A percentile compares a stretch with the other conserved stretches of the same genome.
Conservation (phyloP, 2,329 filamentous ascomycete genomes). For the Penicillium sp. region DNA sequence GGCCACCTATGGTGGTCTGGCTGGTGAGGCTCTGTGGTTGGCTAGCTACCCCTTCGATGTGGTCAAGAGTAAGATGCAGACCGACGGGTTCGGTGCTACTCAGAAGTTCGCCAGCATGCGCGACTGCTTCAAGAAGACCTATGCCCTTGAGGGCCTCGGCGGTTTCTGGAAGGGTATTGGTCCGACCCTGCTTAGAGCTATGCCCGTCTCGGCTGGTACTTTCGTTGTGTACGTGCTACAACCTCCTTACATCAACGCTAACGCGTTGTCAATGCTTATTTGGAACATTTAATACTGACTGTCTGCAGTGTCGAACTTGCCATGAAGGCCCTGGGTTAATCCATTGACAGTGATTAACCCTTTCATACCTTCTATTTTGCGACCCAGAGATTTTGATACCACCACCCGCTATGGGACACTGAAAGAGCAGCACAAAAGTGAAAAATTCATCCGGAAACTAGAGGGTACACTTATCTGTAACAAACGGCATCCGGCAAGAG, state of each 20-base stretch:
- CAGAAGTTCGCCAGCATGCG: constrained; percentile 80
- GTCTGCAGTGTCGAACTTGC: constrained; percentile 47
- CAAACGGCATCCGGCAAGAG: constrained; percentile 1
- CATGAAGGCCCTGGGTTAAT: constrained; percentile 50
- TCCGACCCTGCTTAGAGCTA: constrained; percentile 87
- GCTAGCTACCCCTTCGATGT: constrained; percentile 95
- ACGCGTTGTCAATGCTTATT: neutral
- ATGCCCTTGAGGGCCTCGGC: constrained; percentile 69
- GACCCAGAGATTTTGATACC: constrained; percentile 6
- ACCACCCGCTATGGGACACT: neutral
- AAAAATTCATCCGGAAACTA: constrained; percentile 9
- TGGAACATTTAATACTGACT: constrained; percentile 11
- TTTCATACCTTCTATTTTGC: constrained; percentile 10
- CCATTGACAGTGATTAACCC: constrained; percentile 9
- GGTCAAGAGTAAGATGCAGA: constrained; percentile 99
- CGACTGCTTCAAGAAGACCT: constrained; percentile 86
- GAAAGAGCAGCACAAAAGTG: constrained; percentile 17
- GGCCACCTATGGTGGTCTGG: constrained; percentile 87
- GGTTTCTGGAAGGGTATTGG: constrained; percentile 96
- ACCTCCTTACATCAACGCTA: neutral
- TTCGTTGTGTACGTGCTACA: constrained; percentile 70
- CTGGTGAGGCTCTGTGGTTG: constrained; percentile 92
- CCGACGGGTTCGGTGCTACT: constrained; percentile 77
- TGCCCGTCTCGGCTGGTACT: constrained; percentile 97
- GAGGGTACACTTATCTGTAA: constrained; percentile 12